Conservation (phyloP, 2,329 filamentous ascomycete genomes). For the Cladophialophora chaetospira region DNA sequence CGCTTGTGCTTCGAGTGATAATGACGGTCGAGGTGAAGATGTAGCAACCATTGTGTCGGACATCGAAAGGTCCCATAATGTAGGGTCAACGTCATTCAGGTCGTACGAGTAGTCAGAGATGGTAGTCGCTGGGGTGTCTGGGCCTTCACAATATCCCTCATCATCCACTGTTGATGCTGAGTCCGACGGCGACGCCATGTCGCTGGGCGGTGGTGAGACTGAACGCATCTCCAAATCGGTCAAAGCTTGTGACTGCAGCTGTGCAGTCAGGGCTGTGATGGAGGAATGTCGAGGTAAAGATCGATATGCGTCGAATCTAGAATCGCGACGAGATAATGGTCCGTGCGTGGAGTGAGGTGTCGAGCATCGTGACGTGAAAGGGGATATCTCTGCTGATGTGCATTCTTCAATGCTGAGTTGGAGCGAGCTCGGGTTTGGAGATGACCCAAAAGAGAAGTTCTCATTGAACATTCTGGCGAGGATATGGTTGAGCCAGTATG, state of each 20-base stretch:
- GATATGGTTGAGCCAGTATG: not conserved
- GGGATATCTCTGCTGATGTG: conserved; percentile 31
- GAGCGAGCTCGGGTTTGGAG: conserved; percentile 18
- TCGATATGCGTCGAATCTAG: conserved; percentile 30
- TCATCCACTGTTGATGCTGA: conserved; percentile 20
- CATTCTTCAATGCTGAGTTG: conserved; percentile 18
- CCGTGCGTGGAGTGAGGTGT: conserved; percentile 24
- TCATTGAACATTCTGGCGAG: conserved; percentile 32
- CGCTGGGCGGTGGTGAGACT: conserved; percentile 20
- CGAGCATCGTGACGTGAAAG: conserved; percentile 30
- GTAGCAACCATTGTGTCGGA: conserved; percentile 30
- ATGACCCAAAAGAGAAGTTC: conserved; percentile 32
- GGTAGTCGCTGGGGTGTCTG: conserved; percentile 29
- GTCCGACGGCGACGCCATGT: conserved; percentile 19
- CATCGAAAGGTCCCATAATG: conserved; percentile 32
- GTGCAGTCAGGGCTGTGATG: conserved; percentile 30
- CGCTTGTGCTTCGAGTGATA: conserved; percentile 34
- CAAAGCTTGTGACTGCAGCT: conserved; percentile 31
- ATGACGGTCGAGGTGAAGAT: conserved; percentile 31
- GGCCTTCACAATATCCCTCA: conserved; percentile 33
- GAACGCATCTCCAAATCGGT: conserved; percentile 25
- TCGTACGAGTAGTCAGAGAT: conserved; percentile 26
- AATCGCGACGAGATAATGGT: conserved; percentile 24
- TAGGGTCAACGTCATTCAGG: conserved; percentile 29
- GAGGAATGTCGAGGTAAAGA: conserved; percentile 27